Evolutionary conservation across 2,329 filamentous ascomycete species (phyloP).

Genomic region (Aureobasidium sp.): DNA sequence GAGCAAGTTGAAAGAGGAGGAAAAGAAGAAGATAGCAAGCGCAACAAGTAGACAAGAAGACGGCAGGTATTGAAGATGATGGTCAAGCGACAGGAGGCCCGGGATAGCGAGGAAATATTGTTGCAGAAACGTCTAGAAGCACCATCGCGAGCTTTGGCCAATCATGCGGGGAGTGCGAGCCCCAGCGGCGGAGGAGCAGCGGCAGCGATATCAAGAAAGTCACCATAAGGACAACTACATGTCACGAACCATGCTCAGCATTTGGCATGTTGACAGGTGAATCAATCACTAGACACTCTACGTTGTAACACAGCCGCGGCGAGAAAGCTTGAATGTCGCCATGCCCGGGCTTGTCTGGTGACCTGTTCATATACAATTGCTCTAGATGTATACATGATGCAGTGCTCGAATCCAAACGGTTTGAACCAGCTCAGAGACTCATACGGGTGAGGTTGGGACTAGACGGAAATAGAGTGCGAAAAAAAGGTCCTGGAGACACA

Average conservation of each 20-base stretch:
- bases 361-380: background rate
- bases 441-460: too few species aligned
- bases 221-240: background rate
- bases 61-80: background rate
- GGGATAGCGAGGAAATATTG: background rate
- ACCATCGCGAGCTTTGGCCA: background rate
- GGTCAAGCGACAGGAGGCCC: background rate
- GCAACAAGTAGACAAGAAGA: background rate
- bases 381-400: background rate
- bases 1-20: background rate
- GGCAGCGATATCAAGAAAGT: background rate
- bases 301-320: background rate
- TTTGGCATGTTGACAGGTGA: too few species aligned
- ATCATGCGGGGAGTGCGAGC: background rate
- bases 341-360: too few species aligned
- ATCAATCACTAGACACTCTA: background rate
- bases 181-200: background rate
- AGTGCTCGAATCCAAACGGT: background rate
- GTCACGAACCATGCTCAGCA: too few species aligned
- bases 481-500: background rate
- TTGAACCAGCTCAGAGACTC: too few species aligned
- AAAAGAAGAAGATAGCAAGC: background rate
- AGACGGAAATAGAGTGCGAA: background rate
- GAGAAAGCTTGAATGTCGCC: too few species aligned
- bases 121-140: slow-evolving; percentile 5